phyloP scores from a whole-genome alignment of 352 stramenopile genomes.

The Globisporangium barbulae region DNA sequence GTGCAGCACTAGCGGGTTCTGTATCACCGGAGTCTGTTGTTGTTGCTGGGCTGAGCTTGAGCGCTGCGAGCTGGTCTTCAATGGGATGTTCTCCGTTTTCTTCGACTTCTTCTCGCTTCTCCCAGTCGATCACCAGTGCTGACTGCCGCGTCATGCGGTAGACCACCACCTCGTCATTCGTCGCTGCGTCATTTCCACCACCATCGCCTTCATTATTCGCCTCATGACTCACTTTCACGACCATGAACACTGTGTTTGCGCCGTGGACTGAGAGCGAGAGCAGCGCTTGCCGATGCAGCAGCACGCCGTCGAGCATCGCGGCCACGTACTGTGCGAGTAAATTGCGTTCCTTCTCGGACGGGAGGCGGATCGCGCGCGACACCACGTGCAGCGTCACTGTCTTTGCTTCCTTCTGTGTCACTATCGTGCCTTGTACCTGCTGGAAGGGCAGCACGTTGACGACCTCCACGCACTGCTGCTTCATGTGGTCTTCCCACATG shows the following conservation, averaged over 20 bases:
- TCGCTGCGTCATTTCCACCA: background rate
- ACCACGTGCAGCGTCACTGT: conserved; percentile 36
- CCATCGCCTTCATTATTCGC: background rate
- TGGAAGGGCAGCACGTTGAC: conserved; percentile 26
- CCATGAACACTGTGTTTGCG: conserved; percentile 45
- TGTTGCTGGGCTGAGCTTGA: conserved; percentile 5
- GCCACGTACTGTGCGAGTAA: conserved; percentile 54
- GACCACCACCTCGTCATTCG: background rate
- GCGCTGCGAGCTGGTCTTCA: conserved; percentile 4
- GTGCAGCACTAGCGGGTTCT: background rate
- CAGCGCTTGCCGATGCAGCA: conserved; percentile 47
- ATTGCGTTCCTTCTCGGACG: conserved; percentile 54
- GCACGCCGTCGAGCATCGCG: conserved; percentile 61
- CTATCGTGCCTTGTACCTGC: conserved; percentile 11
- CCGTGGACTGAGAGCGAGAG: conserved; percentile 64
- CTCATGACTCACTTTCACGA: conserved; percentile 26
- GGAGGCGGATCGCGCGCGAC: conserved; percentile 26
- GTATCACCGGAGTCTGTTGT: background rate
- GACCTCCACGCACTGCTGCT: conserved; percentile 18
- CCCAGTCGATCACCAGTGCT: conserved; percentile 6
- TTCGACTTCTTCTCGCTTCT: conserved; percentile 2
- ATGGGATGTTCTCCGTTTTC: background rate
- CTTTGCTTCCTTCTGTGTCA: conserved; percentile 20
- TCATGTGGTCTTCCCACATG: conserved; percentile 63
- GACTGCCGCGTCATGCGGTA: conserved; percentile 8